Evolutionary conservation across 371 early-diverging fungal genomes (phyloP).

Genomic region (Mucor sp.): DNA sequence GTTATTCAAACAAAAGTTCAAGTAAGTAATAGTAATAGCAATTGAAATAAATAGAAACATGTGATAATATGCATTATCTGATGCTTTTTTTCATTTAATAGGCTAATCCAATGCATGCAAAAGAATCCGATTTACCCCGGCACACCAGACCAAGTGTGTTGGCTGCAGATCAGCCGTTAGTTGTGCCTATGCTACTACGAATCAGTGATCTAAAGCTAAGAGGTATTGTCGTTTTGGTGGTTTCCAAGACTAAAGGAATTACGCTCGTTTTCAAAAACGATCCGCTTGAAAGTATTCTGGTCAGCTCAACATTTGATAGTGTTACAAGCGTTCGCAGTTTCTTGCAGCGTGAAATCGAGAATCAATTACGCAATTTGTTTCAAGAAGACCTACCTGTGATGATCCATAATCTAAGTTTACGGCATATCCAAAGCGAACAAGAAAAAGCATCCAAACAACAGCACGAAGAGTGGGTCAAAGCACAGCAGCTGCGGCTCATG

Average conservation of each 20-base stretch:
- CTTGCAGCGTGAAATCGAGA: constrained; percentile 92
- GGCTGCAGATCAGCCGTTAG: constrained; percentile 91
- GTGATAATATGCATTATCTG: constrained; percentile 1
- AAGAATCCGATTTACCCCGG: constrained; percentile 60
- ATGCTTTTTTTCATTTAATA: background rate
- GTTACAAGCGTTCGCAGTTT: constrained; percentile 83
- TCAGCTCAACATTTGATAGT: constrained; percentile 94
- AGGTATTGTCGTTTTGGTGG: constrained; percentile 91
- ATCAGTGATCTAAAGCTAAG: constrained; percentile 87
- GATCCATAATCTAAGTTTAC: constrained; percentile 82
- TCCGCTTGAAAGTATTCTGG: constrained; percentile 89
- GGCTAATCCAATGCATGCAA: constrained; percentile 82
- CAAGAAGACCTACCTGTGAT: constrained; percentile 92
- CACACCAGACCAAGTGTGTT: constrained; percentile 71
- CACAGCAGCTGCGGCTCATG: constrained; percentile 1
- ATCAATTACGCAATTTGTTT: constrained; percentile 85
- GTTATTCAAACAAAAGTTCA: constrained; percentile 94
- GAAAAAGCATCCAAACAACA: constrained; percentile 19
- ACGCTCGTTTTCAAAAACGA: constrained; percentile 97
- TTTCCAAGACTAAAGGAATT: constrained; percentile 89
- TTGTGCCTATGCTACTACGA: constrained; percentile 94
- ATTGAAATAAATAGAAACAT: background rate
- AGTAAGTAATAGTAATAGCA: constrained; percentile 1
- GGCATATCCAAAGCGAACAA: constrained; percentile 26
- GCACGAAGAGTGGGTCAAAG: constrained; percentile 18